Evolutionary conservation across 257 asterid species (phyloP).

Genomic region (Thymus quinquecostatus): DNA sequence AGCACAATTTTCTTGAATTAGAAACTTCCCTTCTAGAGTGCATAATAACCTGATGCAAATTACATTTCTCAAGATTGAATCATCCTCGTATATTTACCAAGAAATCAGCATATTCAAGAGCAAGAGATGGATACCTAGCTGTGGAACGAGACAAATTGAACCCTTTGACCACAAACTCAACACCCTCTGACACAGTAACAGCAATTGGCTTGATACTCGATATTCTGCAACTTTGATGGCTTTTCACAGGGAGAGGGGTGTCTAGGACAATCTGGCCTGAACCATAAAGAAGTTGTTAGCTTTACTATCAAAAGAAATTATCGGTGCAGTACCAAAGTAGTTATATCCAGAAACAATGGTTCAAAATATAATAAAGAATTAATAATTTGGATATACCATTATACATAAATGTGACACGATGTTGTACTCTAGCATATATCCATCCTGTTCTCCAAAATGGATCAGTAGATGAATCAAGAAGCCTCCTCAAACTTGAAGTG

Average conservation of each 20-base stretch:
- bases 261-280: slow-evolving; percentile 82
- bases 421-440: slow-evolving; percentile 76
- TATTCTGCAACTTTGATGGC: slow-evolving; percentile 58
- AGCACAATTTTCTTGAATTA: slow-evolving; percentile 61
- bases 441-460: slow-evolving; percentile 88
- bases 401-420: slow-evolving; percentile 66
- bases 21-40: slow-evolving; percentile 75
- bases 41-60: slow-evolving; percentile 63
- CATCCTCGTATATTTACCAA: slow-evolving; percentile 4
- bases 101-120: slow-evolving; percentile 23
- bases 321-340: not conserved
- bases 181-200: slow-evolving; percentile 66
- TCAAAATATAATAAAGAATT: slow-evolving; percentile 17
- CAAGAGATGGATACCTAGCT: slow-evolving; percentile 59
- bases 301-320: slow-evolving; percentile 17
- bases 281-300: slow-evolving; percentile 33
- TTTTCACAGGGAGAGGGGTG: slow-evolving; percentile 53
- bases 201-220: slow-evolving; percentile 82
- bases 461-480: slow-evolving; percentile 68
- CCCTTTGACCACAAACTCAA: slow-evolving; percentile 76
- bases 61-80: slow-evolving; percentile 3
- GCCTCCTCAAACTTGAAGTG: slow-evolving; percentile 70
- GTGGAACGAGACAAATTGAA: slow-evolving; percentile 63
- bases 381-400: slow-evolving; percentile 57
- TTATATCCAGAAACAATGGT: not conserved